phyloP scores from a whole-genome alignment of 371 early-diverging fungal species.

The Batkoa obscura region DNA sequence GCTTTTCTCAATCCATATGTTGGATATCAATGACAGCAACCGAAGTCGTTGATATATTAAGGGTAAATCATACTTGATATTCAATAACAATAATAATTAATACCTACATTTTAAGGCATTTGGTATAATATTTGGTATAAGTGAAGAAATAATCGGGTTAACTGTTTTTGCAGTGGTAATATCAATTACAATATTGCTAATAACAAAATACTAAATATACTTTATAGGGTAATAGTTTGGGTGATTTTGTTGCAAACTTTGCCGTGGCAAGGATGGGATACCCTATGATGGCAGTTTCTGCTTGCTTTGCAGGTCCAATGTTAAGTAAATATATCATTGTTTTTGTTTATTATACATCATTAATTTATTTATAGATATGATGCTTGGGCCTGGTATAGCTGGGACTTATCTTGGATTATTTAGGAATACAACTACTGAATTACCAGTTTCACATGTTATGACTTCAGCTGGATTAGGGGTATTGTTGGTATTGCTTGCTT shows the following conservation, averaged over 20 bases:
- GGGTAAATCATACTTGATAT: background rate
- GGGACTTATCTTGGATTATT: background rate
- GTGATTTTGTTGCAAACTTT: conserved; percentile 70
- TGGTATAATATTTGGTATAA: conserved; percentile 50
- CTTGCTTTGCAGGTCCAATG: conserved; percentile 72
- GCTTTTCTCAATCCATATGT: conserved; percentile 42
- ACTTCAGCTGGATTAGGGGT: background rate
- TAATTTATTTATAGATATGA: conserved; percentile 1
- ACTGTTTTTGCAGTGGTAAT: conserved; percentile 43
- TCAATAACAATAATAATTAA: background rate
- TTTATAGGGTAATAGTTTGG: conserved; percentile 55
- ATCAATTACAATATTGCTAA: background rate
- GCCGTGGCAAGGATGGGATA: conserved; percentile 65
- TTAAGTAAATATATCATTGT: conserved; percentile 14
- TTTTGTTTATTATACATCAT: background rate
- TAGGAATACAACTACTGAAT: background rate
- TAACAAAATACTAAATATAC: background rate
- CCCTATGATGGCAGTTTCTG: conserved; percentile 68
- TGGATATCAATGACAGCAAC: conserved; percentile 73
- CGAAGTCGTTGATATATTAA: conserved; percentile 52
- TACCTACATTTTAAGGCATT: conserved; percentile 20
- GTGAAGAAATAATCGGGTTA: conserved; percentile 61
- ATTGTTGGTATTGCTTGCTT: background rate
- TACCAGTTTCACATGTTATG: background rate
- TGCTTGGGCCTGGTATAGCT: background rate